These are phyloP conservation scores for Sphagnum contortum DNA, from an alignment of 225 moss, liverwort and hornwort genomes.

Conservation along the genomic window DNA sequence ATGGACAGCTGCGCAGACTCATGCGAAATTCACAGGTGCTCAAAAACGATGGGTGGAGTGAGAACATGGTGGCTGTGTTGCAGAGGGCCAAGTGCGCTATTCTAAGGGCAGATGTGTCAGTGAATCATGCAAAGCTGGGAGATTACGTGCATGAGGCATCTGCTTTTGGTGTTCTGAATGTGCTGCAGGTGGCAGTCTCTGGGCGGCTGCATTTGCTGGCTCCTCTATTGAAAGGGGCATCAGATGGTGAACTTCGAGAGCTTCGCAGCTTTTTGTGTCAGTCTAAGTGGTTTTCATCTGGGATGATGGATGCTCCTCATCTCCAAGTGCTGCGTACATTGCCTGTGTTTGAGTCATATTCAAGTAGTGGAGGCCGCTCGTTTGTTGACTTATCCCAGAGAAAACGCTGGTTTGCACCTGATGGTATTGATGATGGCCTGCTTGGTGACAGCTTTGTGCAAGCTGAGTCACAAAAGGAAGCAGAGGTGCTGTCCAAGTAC, in stretches of 20 bases:
- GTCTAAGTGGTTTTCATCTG: conserved; percentile 77
- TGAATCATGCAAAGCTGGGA: conserved; percentile 48
- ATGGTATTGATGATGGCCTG: conserved; percentile 62
- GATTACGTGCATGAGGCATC: conserved; percentile 68
- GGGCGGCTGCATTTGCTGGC: conserved; percentile 39
- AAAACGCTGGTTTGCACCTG: conserved; percentile 66
- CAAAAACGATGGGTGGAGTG: conserved; percentile 75
- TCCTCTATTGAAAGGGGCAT: conserved; percentile 35
- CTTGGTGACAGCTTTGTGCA: conserved; percentile 61
- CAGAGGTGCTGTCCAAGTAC: conserved; percentile 61
- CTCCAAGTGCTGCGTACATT: conserved; percentile 53
- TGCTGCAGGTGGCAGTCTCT: conserved; percentile 49
- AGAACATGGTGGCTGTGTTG: conserved; percentile 67
- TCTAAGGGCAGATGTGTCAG: conserved; percentile 43
- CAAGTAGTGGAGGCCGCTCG: conserved; percentile 38
- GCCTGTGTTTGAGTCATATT: conserved; percentile 75
- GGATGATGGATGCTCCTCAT: conserved; percentile 39
- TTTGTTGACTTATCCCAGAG: conserved; percentile 64
- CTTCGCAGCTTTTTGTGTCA: conserved; percentile 84
- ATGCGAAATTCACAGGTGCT: conserved; percentile 51
- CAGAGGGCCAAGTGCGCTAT: conserved; percentile 63
- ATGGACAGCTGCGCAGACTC: conserved; percentile 53
- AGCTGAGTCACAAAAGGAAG: conserved; percentile 72
- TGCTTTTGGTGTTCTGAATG: conserved; percentile 60
- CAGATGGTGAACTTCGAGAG: conserved; percentile 81